phyloP scores from a whole-genome alignment of 768 basidiomycete genomes.

The Rossbeevera mucosa region DNA sequence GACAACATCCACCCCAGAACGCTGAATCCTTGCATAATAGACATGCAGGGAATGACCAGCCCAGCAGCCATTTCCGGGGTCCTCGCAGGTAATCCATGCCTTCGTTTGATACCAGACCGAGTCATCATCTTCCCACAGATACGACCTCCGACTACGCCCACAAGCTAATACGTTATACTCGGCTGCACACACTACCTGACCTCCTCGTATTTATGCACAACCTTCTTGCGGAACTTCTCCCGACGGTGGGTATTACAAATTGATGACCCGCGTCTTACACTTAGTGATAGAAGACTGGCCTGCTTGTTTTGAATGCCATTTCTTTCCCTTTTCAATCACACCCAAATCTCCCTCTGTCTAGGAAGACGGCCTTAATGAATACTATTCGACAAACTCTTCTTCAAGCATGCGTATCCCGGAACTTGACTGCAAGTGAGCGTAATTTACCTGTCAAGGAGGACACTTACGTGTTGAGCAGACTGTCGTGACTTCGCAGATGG shows the following conservation, averaged over 20 bases:
- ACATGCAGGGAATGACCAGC: conserved; percentile 47
- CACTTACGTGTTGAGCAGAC: conserved; percentile 32
- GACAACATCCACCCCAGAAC: not conserved
- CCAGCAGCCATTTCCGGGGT: conserved; percentile 34
- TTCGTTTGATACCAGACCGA: conserved; percentile 7
- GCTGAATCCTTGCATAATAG: conserved; percentile 25
- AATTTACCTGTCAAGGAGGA: not conserved
- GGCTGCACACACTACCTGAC: conserved; percentile 46
- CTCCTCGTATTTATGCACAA: conserved; percentile 57
- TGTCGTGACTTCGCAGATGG: conserved; percentile 62
- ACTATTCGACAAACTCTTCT: conserved; percentile 51
- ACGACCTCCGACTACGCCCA: conserved; percentile 33
- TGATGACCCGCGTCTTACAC: not conserved
- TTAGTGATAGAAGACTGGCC: conserved; percentile 36
- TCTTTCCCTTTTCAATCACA: conserved; percentile 61
- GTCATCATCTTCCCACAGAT: conserved; percentile 32
- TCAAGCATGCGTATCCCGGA: conserved; percentile 42
- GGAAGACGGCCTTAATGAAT: conserved; percentile 44
- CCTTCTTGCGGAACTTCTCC: conserved; percentile 44
- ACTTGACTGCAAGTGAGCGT: conserved; percentile 42
- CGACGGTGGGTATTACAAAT: conserved; percentile 40
- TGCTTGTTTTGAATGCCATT: conserved; percentile 64
- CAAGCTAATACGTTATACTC: conserved; percentile 23
- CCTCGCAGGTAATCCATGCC: conserved; percentile 20
- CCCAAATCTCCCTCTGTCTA: conserved; percentile 35